A percentile compares a stretch with the other conserved stretches of the same genome.
These are phyloP conservation scores for Naganishia sp. DNA, from an alignment of 1,284 basidiomycete species.

Conservation along the genomic window DNA sequence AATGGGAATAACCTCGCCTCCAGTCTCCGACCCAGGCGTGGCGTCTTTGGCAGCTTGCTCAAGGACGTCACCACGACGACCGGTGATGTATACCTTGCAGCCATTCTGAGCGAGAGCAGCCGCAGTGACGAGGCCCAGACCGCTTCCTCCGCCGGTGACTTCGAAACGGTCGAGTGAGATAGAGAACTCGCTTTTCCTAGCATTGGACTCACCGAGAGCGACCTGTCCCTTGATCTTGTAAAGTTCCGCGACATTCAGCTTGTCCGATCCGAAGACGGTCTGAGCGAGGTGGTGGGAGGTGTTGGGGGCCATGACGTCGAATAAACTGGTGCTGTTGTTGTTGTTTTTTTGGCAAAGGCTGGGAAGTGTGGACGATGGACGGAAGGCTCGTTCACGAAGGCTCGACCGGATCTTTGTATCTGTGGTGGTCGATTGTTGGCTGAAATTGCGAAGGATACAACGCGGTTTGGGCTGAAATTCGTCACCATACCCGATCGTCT, in stretches of 20 bases:
- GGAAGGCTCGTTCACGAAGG: too few relatives aligned
- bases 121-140: slow-evolving; percentile 48
- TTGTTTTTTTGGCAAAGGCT: too few relatives aligned
- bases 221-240: slow-evolving; percentile 50
- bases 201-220: slow-evolving; percentile 43
- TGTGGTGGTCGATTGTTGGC: too few relatives aligned
- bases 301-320: slow-evolving; percentile 4
- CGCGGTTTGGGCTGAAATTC: not conserved
- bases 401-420: not conserved
- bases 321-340: not conserved
- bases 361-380: too few relatives aligned
- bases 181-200: not conserved
- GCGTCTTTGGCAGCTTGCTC: slow-evolving; percentile 42
- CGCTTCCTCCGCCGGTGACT: slow-evolving; percentile 49
- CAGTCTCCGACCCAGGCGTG: slow-evolving; percentile 30
- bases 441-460: not conserved
- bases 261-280: slow-evolving; percentile 35
- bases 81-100: slow-evolving; percentile 53
- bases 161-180: not conserved
- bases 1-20: slow-evolving; percentile 44
- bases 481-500: not conserved
- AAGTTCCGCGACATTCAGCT: slow-evolving; percentile 41
- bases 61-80: slow-evolving; percentile 48
- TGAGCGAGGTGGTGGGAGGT: slow-evolving; percentile 22
- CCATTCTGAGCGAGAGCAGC: slow-evolving; percentile 50